Percentiles rank a stretch among this genome's conserved stretches.
Conservation (phyloP, 129 eudicot genomes). For the Artemisia annua region DNA sequence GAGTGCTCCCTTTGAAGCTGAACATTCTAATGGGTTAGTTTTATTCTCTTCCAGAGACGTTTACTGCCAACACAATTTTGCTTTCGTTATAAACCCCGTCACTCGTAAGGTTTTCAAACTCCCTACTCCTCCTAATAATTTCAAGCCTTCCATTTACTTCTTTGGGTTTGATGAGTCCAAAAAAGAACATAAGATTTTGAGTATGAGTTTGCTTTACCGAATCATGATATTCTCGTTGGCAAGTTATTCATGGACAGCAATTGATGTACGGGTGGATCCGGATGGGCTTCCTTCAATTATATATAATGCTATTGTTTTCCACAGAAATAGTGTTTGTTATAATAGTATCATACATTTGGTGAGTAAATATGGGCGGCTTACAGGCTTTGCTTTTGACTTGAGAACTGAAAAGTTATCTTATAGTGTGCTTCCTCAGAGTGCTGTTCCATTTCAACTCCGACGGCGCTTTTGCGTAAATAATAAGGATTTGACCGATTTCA, state of each 20-base stretch:
- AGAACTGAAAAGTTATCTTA: constrained; percentile 9
- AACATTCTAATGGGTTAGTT: constrained; percentile 23
- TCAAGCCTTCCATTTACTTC: background rate
- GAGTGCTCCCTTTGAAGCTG: background rate
- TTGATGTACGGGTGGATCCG: background rate
- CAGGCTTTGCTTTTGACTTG: constrained; percentile 13
- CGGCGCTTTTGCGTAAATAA: too few species aligned
- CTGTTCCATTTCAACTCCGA: background rate
- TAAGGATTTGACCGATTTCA: too few species aligned
- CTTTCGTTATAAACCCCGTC: constrained; percentile 23
- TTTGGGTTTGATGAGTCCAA: too few species aligned
- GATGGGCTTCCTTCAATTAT: too few species aligned
- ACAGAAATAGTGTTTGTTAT: constrained; percentile 9
- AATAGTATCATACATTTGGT: constrained; percentile 13
- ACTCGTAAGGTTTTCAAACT: constrained; percentile 7
- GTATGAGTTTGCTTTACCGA: too few species aligned
- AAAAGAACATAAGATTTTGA: too few species aligned
- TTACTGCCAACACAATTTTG: background rate
- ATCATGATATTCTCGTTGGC: background rate
- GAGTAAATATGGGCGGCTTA: background rate
- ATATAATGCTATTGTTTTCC: background rate
- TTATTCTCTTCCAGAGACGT: background rate
- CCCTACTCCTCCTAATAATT: background rate
- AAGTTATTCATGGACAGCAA: background rate
- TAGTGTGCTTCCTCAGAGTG: background rate